Base-by-base conservation (phyloP, 768 basidiomycete species). In the Russula olivacea region DNA sequence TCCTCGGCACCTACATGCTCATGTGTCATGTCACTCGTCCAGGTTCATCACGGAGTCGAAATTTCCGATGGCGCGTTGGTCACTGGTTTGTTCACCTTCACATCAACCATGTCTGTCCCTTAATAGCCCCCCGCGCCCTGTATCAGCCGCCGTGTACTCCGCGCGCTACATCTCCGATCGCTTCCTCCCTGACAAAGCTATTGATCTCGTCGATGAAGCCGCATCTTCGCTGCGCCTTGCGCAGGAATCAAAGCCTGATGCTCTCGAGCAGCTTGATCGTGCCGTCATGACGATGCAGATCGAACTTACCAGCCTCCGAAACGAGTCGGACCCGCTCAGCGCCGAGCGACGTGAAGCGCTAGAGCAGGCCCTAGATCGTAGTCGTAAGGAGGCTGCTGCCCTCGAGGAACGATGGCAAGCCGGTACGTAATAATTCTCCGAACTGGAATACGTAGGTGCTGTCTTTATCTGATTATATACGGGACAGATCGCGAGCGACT, bases 121-220 rank as follows among this genome's bases (percentile, higher is more conserved):
- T 6, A 45, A 30, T 28, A 30, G 57, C 11, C 21, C 19, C n/a
- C 34, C 41, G n/a, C 58, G 19, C 19, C 40, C 21, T 28, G 51
- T 40, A 32, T 30, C 61, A 87, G 93, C 93, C 28, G 91, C 92
- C 0, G 84, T 93, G 2, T 94, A 95, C 67, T 78, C 83, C 7
- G 84, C 91, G 25, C 83, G 91, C 19, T 95, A 95, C 69, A 87
- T 96, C 66, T 87, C 91, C 0, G 90, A 93, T 72, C 81, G 93
- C 4, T 94, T 83, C 72, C 80, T 96, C 1, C 93, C 93, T 0
- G 93, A 97, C 75, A 95, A 95, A 71, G 89, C 91, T 11, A 91
- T 93, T 48, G 92, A 96, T 72, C 80, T 97, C 3, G 84, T 98
- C 0, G 96, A 98, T 73, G 96, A 98, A 74, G 94, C 94, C 3